phyloP scores from a whole-genome alignment of 305 asterid species.

The Lippia alba region DNA sequence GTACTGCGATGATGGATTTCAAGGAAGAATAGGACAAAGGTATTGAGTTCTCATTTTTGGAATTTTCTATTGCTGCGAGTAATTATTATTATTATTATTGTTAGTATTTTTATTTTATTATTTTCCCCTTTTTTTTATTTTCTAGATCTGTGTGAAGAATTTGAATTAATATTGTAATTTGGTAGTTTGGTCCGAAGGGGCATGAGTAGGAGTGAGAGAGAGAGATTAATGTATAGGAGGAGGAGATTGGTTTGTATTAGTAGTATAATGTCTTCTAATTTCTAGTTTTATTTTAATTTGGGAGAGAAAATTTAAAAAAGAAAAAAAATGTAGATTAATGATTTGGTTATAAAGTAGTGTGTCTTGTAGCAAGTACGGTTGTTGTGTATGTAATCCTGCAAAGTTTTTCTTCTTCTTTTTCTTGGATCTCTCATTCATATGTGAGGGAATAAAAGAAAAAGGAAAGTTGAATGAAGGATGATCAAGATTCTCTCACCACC shows the following conservation, averaged over 20 bases:
- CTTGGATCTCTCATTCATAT: constrained; percentile 13
- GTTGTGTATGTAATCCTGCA: constrained; percentile 14
- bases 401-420: constrained; percentile 13
- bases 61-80: constrained; percentile 23
- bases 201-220: constrained; percentile 41
- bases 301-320: background rate
- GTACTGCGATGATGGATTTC: constrained; percentile 23
- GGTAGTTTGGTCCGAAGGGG: constrained; percentile 55
- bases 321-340: background rate
- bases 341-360: constrained; percentile 1
- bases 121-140: constrained; percentile 11
- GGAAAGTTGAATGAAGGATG: background rate
- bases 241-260: constrained; percentile 37
- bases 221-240: constrained; percentile 60
- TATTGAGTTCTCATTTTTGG: constrained; percentile 44
- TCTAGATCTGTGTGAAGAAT: constrained; percentile 43
- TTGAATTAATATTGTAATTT: constrained; percentile 47
- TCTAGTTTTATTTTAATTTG: constrained; percentile 1
- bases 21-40: constrained; percentile 37
- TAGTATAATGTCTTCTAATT: constrained; percentile 27
- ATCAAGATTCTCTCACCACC: background rate
- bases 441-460: background rate
- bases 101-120: constrained; percentile 32
- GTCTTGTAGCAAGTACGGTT: background rate
- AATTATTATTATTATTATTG: constrained; percentile 9